Base-by-base conservation (phyloP, 73 alveolate genomes). In the Blepharisma stoltei region DNA sequence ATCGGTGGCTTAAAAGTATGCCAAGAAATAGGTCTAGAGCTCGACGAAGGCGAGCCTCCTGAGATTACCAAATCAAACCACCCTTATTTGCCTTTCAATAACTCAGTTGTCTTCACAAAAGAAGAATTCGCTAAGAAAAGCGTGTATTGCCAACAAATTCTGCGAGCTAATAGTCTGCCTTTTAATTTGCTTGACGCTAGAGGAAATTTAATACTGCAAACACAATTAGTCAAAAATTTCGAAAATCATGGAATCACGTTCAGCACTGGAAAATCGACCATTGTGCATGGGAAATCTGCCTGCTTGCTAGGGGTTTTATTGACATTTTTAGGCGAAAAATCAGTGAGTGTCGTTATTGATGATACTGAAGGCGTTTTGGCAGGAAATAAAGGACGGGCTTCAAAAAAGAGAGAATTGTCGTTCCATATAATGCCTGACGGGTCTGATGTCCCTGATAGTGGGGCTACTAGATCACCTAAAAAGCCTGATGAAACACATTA, bases 231-330 rank as follows among this genome's bases (percentile, higher is more conserved):
- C 14, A 25, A 38, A n/a, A 14, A 14, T 60, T 60, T 60, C 46
- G 46, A 60, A 60, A 14, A n/a, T 2, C 23, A n/a, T 20, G 73
- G 73, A 60, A 60, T 60, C 5, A 60, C 14, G 23, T 60, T 60
- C 46, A 60, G 73, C 5, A n/a, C 14, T 8, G 23, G 73, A 14
- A n/a, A 38, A 9, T n/a, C 73, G 14, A 20, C 46, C 23, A 60
- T 60, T 25, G 73, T 60, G 11, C 73, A 60, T 60, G 73, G 73
- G 46, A 60, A 60, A 60, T 14, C 46, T 14, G 73, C 73, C 4
- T 60, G 73, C 5, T 38, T 60, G 14, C 4, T n/a, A 25, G 73
- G 73, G 45, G 11, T 60, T 14, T 14, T 60, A 38, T 25, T 60
- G 38, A 38, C 73, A 14, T 60, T 14, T 60, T n/a, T 60, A 9